phyloP scores from a whole-genome alignment of 1,139 yeast species.

The Geotrichum macrosporum region DNA sequence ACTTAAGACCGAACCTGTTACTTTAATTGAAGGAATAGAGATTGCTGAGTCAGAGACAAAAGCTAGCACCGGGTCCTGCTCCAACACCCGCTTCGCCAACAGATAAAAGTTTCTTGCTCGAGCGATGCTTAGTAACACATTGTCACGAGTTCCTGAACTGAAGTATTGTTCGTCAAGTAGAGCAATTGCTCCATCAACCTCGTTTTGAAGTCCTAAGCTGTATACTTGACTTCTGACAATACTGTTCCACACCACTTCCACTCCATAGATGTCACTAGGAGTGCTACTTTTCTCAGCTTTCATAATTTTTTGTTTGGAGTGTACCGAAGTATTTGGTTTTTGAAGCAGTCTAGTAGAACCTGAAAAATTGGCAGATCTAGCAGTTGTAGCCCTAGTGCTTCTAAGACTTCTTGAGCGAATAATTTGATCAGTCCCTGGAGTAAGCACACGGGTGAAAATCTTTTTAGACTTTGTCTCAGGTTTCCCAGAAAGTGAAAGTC shows the following conservation, averaged over 20 bases:
- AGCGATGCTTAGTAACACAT: conserved; percentile 24
- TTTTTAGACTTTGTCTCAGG: not conserved
- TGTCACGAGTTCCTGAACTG: conserved; percentile 24
- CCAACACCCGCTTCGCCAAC: conserved; percentile 29
- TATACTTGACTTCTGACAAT: conserved; percentile 27
- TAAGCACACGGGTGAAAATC: too few species aligned
- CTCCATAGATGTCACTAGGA: conserved; percentile 22
- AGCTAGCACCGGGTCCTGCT: conserved; percentile 45
- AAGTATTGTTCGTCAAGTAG: conserved; percentile 21
- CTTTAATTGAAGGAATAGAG: conserved; percentile 42
- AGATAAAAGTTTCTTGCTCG: conserved; percentile 28
- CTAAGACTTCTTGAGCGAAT: not conserved
- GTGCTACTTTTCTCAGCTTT: not conserved
- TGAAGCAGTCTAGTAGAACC: not conserved
- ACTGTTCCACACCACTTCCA: conserved; percentile 27
- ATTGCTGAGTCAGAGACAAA: conserved; percentile 48
- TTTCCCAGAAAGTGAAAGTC: conserved; percentile 16
- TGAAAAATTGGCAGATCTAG: not conserved
- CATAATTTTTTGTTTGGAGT: not conserved
- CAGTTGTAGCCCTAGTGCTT: too few species aligned
- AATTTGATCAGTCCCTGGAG: too few species aligned
- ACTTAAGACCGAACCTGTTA: not conserved
- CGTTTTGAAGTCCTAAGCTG: conserved; percentile 29
- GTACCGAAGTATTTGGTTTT: not conserved
- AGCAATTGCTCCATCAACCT: conserved; percentile 26